Evolutionary conservation across 2,329 filamentous ascomycete genomes (phyloP), one percentile per base, ranked within the genome.

Genomic region (Colletotrichum tropicicola): DNA sequence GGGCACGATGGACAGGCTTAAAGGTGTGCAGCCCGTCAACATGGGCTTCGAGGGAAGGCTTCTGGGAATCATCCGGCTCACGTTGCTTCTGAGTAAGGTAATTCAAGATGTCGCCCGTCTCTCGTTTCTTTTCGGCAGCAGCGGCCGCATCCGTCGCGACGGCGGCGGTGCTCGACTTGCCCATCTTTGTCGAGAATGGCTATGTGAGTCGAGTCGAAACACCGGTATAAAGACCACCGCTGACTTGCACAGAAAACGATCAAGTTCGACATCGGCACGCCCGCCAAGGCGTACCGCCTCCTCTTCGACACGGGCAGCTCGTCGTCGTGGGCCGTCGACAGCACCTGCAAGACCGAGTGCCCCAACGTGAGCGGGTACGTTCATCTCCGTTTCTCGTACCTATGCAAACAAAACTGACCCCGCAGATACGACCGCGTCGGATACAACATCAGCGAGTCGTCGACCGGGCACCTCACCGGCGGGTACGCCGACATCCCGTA

Each of bases 231-330:
- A n/a, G n/a, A n/a, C n/a, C n/a, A n/a, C n/a, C n/a, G n/a, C n/a
- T n/a, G n/a, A n/a, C n/a, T n/a, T n/a, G n/a, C n/a, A n/a, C 25
- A 61, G 59, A 61, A 56, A 49, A 32, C 41, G 6, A 45, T 62
- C 32, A 32, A 66, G 23, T 19, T 66, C 30, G 47, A 51, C 3
- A 63, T 74, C 10, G 77, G 77, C 39, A 75, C 73, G 4, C 77
- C 77, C 0, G 37, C 68, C 9, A 67, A 72, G 48, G 66, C 58
- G 0, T 71, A 73, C 59, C 65, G 68, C 1, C 70, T 79, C 5
- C 60, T 70, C 10, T 78, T 77, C 59, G 76, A 79, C 64, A 79
- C 75, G 0, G 77, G 77, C 21, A 78, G 74, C 55, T 58, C 76
- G 2, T 73, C 77, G 0, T 56, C 76, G 1, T 79, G 77, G 76